Evolutionary conservation across 768 basidiomycete genomes (phyloP).

Genomic region (Termitomyces sp.): DNA sequence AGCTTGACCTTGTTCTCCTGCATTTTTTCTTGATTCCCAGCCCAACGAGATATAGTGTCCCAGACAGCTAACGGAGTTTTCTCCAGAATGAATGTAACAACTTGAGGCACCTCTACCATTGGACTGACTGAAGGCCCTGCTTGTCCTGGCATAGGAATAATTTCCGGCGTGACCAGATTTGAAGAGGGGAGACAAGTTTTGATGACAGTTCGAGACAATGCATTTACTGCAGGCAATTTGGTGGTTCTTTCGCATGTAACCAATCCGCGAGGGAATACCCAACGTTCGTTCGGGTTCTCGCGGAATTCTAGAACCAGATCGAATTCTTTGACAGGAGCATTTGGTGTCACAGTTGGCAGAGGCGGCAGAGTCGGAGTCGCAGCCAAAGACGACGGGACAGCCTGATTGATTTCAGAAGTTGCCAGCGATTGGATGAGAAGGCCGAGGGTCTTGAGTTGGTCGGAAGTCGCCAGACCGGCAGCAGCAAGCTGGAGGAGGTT

Average conservation of each 20-base stretch:
- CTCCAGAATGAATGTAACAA: slow-evolving; percentile 46
- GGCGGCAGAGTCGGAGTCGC: slow-evolving; percentile 3
- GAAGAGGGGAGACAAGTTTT: slow-evolving; percentile 44
- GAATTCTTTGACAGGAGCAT: slow-evolving; percentile 49
- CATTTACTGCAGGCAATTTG: slow-evolving; percentile 21
- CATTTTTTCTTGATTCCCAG: slow-evolving; percentile 52
- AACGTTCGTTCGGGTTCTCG: slow-evolving; percentile 61
- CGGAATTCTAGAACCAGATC: slow-evolving; percentile 73
- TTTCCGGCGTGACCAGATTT: slow-evolving; percentile 1
- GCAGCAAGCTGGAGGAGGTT: slow-evolving; percentile 65
- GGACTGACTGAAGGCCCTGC: not conserved
- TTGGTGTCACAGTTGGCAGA: slow-evolving; percentile 14
- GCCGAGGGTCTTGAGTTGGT: slow-evolving; percentile 66
- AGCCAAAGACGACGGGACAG: slow-evolving; percentile 13
- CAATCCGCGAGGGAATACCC: slow-evolving; percentile 62
- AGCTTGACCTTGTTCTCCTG: slow-evolving; percentile 45
- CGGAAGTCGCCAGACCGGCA: slow-evolving; percentile 54
- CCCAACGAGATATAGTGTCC: slow-evolving; percentile 62
- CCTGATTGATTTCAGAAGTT: slow-evolving; percentile 22
- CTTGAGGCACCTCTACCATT: slow-evolving; percentile 22
- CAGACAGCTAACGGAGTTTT: slow-evolving; percentile 47
- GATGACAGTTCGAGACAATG: slow-evolving; percentile 34
- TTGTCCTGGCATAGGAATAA: not conserved
- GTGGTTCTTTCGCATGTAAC: slow-evolving; percentile 42
- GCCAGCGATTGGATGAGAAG: slow-evolving; percentile 71